Evolutionary conservation across 371 early-diverging fungal species (phyloP).

Genomic region (Mortierella sp.): DNA sequence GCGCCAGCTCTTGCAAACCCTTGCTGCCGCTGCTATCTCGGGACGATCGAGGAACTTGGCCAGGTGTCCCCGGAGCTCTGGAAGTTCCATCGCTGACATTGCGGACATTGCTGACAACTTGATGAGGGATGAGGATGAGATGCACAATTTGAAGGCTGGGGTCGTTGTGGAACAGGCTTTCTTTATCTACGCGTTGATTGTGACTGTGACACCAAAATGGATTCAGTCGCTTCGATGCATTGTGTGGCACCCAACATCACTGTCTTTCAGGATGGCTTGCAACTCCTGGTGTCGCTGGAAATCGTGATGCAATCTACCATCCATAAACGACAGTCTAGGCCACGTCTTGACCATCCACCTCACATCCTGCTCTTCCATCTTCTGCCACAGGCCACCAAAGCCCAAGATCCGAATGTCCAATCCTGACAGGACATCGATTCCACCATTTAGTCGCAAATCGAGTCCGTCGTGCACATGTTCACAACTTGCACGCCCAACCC

Average conservation of each 20-base stretch:
- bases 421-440: too few relatives aligned
- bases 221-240: too few relatives aligned
- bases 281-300: neutral
- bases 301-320: neutral
- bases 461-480: neutral
- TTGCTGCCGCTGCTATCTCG: neutral
- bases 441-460: neutral
- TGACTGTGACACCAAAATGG: too few relatives aligned
- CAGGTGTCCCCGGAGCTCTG: neutral
- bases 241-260: too few relatives aligned
- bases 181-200: too few relatives aligned
- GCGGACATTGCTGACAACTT: too few relatives aligned
- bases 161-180: too few relatives aligned
- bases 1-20: conserved; percentile 3
- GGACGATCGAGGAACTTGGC: neutral
- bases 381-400: neutral
- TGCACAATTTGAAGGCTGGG: too few relatives aligned
- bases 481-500: too few relatives aligned
- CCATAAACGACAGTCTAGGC: neutral
- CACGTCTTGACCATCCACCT: neutral
- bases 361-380: neutral
- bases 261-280: too few relatives aligned
- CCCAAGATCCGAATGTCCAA: too few relatives aligned
- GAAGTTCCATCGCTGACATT: conserved; percentile 3
- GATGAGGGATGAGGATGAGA: too few relatives aligned